These are phyloP conservation scores for Chloranthus sessilifolius DNA, from an alignment of 164 flowering plant genomes.

Conservation along the genomic window DNA sequence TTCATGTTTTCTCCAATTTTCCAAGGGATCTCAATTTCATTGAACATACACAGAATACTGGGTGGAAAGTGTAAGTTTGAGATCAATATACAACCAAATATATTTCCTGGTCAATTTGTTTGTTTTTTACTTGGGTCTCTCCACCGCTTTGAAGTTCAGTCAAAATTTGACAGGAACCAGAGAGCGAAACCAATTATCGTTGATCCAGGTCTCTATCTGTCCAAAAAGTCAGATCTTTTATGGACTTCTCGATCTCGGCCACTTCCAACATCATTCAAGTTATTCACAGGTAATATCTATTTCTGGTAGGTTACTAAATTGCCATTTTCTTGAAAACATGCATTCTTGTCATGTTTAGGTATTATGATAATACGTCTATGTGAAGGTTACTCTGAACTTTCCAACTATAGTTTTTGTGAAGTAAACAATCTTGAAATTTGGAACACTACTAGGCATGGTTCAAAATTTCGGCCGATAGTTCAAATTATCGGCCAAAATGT, in stretches of 20 bases:
- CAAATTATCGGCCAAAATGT: neutral
- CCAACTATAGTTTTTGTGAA: neutral
- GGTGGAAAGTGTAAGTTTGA: constrained; percentile 90
- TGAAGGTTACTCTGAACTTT: constrained; percentile 1
- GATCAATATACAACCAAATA: neutral
- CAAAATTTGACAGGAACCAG: constrained; percentile 46
- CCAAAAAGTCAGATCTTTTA: constrained; percentile 74
- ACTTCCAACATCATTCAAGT: constrained; percentile 76
- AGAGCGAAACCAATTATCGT: constrained; percentile 84
- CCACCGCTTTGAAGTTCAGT: neutral
- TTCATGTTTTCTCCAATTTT: constrained; percentile 68
- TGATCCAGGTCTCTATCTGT: constrained; percentile 91
- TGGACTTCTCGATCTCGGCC: constrained; percentile 66
- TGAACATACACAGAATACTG: constrained; percentile 60
- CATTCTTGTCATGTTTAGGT: neutral
- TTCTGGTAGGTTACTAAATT: neutral
- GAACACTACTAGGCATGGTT: neutral
- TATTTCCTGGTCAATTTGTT: neutral
- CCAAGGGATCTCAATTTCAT: constrained; percentile 84
- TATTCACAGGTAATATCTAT: constrained; percentile 69
- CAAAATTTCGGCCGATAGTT: neutral
- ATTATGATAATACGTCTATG: neutral
- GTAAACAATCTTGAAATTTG: neutral
- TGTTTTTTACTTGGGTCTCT: neutral
- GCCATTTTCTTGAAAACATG: neutral